Base-by-base conservation (phyloP, 2,329 filamentous ascomycete species). In the Penicillium sp. region DNA sequence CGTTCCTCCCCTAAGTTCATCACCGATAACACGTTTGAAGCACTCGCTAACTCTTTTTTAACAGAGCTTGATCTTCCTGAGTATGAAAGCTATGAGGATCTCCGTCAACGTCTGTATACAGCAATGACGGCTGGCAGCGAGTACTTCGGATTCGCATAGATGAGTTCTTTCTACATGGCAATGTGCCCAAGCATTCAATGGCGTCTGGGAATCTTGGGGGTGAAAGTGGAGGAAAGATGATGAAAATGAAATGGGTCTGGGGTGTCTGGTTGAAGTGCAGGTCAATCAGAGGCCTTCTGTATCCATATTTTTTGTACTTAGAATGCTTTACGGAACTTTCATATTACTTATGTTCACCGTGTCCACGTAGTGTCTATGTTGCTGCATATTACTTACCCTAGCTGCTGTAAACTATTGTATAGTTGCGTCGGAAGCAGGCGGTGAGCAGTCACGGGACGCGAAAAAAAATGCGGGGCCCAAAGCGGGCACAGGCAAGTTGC, bases 81-180 rank as follows among this genome's bases (percentile, higher is more conserved):
- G 77, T 99, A 99, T 70, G 94, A 97, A 68, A 95, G 86, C 71
- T 99, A 99, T 74, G 94, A 99, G 67, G 81, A 84, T 62, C 84
- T 99, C 55, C 87, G 94, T 57, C 86, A 89, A 65, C 91, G 94
- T 69, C 77, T 99, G 54, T 87, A 95, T 73, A 97, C 92, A 62
- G 94, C 94, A 57, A 97, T 99, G 74, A 99, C 94, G n/a, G 88
- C 92, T 61, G 94, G 94, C 63, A 94, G 91, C 77, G 93, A 97
- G 73, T 97, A 87, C 72, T 99, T 99, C 73, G 94, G 94, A 56
- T 97, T 99, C 75, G 93, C 94, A 65, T 97, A 88, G 80, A 64
- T 27, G 49, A 51, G 46, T 43, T 41, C 52, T 23, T 54, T 61
- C 41, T 52, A 54, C 52, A 51, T 59, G 45, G 40, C 58, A 51